Evolutionary conservation across 768 basidiomycete genomes (phyloP), one percentile per base, ranked within the genome.

Genomic region (Kwoniella sp.): DNA sequence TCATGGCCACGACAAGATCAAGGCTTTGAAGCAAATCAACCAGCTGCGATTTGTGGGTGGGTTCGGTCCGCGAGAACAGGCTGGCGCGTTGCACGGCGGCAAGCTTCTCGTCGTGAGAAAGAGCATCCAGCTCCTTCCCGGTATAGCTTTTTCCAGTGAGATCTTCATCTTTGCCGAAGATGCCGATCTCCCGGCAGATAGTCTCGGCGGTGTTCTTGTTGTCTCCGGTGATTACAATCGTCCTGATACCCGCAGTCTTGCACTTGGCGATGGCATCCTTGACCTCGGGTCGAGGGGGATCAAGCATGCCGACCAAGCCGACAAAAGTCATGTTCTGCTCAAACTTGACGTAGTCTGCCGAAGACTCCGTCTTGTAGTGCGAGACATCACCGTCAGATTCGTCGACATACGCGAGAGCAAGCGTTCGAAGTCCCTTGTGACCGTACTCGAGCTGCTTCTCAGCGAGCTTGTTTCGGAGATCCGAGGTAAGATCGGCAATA

Each of bases 181-280:
- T 89, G 3, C 93, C 92, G 74, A 99, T 91, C 75, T 91, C 86
- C 53, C 89, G 79, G 75, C 91, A 96, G 64, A 99, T 96, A 25
- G 91, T 89, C 79, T 96, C 93, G 37, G 92, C 93, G 17, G 93
- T 99, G 56, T 87, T 85, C 78, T 92, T 92, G 78, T 95, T 96
- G 76, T 98, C 93, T 34, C 93, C 93, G 3, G 93, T 99, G 72
- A 99, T 93, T 67, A 93, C 93, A 63, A 99, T 84, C 38, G 96
- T 90, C 32, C 92, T 82, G 62, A 99, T 93, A 14, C 93, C 93
- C 7, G 92, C 93, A 14, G 87, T 85, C 62, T 79, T 83, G 77
- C 92, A 96, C 71, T 88, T 89, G 28, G 85, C 87, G 25, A 99
- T 83, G 10, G 95, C 92, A 29, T 74, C 79, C 27, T 81, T 80